Evolutionary conservation across 2,329 filamentous ascomycete genomes (phyloP).

Genomic region (Davidsoniella virescens): DNA sequence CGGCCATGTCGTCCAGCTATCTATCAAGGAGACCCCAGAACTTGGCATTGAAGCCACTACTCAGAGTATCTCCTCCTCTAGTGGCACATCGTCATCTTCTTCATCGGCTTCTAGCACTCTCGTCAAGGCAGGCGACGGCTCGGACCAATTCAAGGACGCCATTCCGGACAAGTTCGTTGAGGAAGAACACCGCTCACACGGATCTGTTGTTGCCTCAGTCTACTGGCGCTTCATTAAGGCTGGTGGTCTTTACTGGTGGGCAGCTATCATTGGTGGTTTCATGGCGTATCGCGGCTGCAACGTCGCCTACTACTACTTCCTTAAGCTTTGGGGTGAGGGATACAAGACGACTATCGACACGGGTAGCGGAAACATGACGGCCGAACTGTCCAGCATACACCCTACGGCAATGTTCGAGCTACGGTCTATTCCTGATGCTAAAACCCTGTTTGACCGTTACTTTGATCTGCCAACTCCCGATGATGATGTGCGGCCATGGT

Average conservation of each 20-base stretch:
- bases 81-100: not conserved
- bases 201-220: slow-evolving; percentile 56
- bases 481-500: slow-evolving; percentile 55
- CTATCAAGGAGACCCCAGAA: not conserved
- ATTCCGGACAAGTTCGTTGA: slow-evolving; percentile 63
- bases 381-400: not conserved
- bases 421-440: not conserved
- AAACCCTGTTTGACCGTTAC: not conserved
- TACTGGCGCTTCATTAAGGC: slow-evolving; percentile 80
- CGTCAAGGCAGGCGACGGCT: not conserved
- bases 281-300: slow-evolving; percentile 45
- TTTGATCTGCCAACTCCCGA: slow-evolving; percentile 28
- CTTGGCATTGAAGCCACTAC: not conserved
- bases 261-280: slow-evolving; percentile 44
- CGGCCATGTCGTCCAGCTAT: slow-evolving; percentile 22
- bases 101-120: slow-evolving; percentile 4
- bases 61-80: not conserved
- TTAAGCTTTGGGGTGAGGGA: slow-evolving; percentile 75
- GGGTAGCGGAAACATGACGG: not conserved
- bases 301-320: slow-evolving; percentile 58
- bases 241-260: slow-evolving; percentile 61
- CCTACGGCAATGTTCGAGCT: not conserved
- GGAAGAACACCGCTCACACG: slow-evolving; percentile 57
- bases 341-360: slow-evolving; percentile 26
- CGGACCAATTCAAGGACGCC: slow-evolving; percentile 19